phyloP scores from a whole-genome alignment of 768 basidiomycete species.

The Boletus tylopilopsis region DNA sequence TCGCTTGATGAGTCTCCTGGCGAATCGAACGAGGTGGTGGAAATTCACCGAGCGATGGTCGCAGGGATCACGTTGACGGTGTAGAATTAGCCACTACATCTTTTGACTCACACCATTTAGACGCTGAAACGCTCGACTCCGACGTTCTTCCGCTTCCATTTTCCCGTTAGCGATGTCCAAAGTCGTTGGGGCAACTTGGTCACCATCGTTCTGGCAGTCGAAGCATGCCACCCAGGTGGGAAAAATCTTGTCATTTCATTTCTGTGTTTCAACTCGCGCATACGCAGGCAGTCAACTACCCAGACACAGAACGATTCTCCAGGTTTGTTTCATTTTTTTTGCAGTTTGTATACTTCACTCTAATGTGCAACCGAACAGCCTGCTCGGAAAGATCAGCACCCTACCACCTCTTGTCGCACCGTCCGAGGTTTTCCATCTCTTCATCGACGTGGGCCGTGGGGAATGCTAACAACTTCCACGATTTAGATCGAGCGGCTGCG shows the following conservation, averaged over 20 bases:
- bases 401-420: conserved; percentile 92
- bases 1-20: no score
- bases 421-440: conserved; percentile 65
- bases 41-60: no score
- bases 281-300: conserved; percentile 71
- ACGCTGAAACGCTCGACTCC: neutral
- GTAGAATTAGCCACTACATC: no score
- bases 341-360: neutral
- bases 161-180: conserved; percentile 7
- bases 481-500: conserved; percentile 77
- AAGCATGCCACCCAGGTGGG: conserved; percentile 74
- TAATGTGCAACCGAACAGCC: no score
- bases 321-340: conserved; percentile 37
- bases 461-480: conserved; percentile 24
- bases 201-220: conserved; percentile 74
- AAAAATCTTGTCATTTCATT: neutral
- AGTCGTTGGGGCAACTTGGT: conserved; percentile 43
- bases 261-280: neutral
- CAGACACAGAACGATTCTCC: conserved; percentile 56
- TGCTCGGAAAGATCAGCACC: conserved; percentile 69
- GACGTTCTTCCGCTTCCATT: neutral
- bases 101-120: neutral
- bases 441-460: conserved; percentile 10
- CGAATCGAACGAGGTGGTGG: no score
- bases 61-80: no score